A percentile compares a stretch with the other conserved stretches of the same genome.
Evolutionary conservation across 2,329 filamentous ascomycete species (phyloP).

Genomic region (Apiospora arundinis): DNA sequence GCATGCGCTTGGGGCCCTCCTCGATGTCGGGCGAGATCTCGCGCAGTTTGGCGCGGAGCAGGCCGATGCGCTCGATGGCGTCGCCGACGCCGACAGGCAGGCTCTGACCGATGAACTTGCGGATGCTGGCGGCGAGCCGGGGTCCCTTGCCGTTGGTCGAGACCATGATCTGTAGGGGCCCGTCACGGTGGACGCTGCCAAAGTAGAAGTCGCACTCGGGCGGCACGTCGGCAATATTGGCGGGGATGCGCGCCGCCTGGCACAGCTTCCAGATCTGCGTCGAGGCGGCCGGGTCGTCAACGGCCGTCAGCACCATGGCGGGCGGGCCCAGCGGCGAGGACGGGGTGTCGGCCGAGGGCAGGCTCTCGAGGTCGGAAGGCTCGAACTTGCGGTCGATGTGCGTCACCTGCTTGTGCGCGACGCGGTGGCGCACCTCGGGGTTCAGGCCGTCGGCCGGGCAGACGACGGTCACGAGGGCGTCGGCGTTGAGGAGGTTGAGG

Average conservation of each 20-base stretch:
- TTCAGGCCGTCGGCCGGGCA: conserved; percentile 82
- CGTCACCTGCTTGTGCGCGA: conserved; percentile 75
- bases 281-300: conserved; percentile 93
- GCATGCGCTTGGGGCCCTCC: conserved; percentile 87
- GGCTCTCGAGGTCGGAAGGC: conserved; percentile 81
- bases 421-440: conserved; percentile 83
- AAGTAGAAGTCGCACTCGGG: conserved; percentile 99
- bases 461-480: conserved; percentile 87
- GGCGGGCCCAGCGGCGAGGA: conserved; percentile 33
- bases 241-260: conserved; percentile 81
- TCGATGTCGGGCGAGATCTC: conserved; percentile 74
- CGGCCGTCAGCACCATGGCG: conserved; percentile 90
- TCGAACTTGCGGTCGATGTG: conserved; percentile 86
- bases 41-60: conserved; percentile 78
- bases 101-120: conserved; percentile 77
- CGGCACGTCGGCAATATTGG: conserved; percentile 97
- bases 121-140: conserved; percentile 84
- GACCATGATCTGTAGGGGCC: conserved; percentile 97
- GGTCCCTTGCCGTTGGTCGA: conserved; percentile 98
- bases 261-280: conserved; percentile 92
- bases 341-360: conserved; percentile 32
- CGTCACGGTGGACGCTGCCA: conserved; percentile 92
- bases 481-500: conserved; percentile 87
- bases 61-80: conserved; percentile 85
- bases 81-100: conserved; percentile 82